Conservation (phyloP, 495 filamentous ascomycete species). For the Delitschia confertaspora region DNA sequence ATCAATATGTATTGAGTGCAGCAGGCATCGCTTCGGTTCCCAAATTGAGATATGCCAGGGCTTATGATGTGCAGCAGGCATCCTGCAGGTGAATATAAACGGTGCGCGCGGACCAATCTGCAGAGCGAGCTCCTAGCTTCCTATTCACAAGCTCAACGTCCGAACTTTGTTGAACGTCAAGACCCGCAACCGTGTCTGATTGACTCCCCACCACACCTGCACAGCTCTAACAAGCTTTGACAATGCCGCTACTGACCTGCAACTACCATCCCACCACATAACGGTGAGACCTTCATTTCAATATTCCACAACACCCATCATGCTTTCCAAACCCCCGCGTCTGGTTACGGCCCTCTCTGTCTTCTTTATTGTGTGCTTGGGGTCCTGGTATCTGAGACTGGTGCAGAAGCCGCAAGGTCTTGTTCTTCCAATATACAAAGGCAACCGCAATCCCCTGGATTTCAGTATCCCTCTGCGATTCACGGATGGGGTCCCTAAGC, state of each 20-base stretch:
- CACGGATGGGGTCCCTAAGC: slow-evolving; percentile 12
- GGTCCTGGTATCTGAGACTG: slow-evolving; percentile 17
- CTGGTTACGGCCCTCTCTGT: slow-evolving; percentile 13
- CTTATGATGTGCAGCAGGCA: no score
- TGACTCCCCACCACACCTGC: no score
- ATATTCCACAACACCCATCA: slow-evolving; percentile 4
- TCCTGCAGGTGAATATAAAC: no score
- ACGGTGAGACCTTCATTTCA: neutral
- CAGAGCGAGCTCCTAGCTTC: no score
- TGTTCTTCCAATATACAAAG: slow-evolving; percentile 1
- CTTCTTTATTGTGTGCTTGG: slow-evolving; percentile 12
- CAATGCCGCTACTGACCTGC: slow-evolving; percentile 5
- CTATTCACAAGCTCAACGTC: no score
- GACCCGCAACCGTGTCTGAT: no score
- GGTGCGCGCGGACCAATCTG: no score
- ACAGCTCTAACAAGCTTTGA: slow-evolving; percentile 6
- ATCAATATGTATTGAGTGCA: no score
- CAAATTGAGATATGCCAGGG: no score
- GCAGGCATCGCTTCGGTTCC: no score
- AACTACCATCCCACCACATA: slow-evolving; percentile 1
- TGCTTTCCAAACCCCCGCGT: slow-evolving; percentile 25
- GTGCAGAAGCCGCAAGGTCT: neutral
- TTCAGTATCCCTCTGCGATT: slow-evolving; percentile 23
- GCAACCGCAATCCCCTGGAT: slow-evolving; percentile 14
- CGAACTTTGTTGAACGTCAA: no score